Conservation (phyloP, 83 land plant species). For the Picea abies region DNA sequence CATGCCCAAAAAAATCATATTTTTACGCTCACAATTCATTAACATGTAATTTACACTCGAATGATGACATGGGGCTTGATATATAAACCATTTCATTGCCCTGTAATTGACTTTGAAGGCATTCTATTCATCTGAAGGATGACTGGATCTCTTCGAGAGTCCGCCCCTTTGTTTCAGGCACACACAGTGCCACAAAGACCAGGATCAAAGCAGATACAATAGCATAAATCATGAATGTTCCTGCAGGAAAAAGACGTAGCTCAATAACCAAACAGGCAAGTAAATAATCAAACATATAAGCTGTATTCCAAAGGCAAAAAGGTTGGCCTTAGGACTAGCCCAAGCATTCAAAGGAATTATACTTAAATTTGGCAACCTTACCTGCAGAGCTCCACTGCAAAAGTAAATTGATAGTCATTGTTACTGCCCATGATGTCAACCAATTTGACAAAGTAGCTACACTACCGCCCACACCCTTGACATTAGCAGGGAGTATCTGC, state of each 20-base stretch:
- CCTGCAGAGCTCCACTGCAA: constrained; percentile 86
- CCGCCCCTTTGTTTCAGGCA: constrained; percentile 96
- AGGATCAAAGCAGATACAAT: constrained; percentile 56
- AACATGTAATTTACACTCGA: too few relatives aligned
- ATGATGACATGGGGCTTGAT: too few relatives aligned
- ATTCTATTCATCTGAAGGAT: constrained; percentile 58
- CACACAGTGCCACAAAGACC: constrained; percentile 64
- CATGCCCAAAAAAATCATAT: too few relatives aligned
- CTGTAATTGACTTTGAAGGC: too few relatives aligned
- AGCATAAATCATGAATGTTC: constrained; percentile 80
- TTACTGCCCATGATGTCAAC: constrained; percentile 64
- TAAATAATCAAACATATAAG: too few relatives aligned
- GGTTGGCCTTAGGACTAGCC: too few relatives aligned
- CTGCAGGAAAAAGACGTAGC: constrained; percentile 30
- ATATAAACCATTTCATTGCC: too few relatives aligned
- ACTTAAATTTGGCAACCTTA: constrained; percentile 8
- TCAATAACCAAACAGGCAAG: too few relatives aligned
- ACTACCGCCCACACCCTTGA: constrained; percentile 93
- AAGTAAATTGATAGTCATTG: constrained; percentile 84
- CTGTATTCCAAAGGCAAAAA: too few relatives aligned
- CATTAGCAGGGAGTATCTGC: constrained; percentile 86
- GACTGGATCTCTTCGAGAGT: constrained; percentile 88
- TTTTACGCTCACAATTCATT: too few relatives aligned
- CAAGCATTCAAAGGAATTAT: too few relatives aligned
- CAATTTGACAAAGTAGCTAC: constrained; percentile 86